Base-by-base conservation (phyloP, 164 flowering plant genomes). In the Sedum album region DNA sequence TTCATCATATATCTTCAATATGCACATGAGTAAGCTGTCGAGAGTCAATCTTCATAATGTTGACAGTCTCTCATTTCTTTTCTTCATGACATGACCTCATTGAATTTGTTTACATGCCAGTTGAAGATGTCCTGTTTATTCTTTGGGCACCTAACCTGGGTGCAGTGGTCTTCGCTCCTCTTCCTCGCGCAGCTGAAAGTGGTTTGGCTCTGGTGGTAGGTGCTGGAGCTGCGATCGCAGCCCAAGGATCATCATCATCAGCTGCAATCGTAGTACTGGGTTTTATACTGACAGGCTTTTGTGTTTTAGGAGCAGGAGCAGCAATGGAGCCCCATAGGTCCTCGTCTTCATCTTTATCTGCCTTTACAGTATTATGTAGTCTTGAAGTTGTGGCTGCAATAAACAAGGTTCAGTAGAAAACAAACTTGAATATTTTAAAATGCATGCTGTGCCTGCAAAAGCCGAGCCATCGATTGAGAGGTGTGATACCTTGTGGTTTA, bases 171-270 rank as follows among this genome's bases (percentile, higher is more conserved):
- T 85, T 93, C 9, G 76, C 73, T 36, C 86, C 92, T 71, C 96
- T 76, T 31, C 95, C 95, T 80, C 95, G 77, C 9, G 90, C 87
- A 68, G 80, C 72, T 26, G 90, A 73, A 55, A 93, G 73, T 15
- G 97, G 98, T 71, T 84, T 89, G 55, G 85, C 93, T 65, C 77
- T 84, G 20, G 96, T 87, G 0, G 86, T 77, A 2, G 98, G 98
- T 42, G 88, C 81, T 9, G 98, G 98, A 71, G 98, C 98, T 69
- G 98, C 98, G 73, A 94, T 94, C 55, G 96, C 82, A 39, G 88
- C 93, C 98, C 98, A 91, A 0, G 90, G 92, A 41, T 93, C 96
- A 69, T 86, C 93, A 68, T 86, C 86, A 42, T 80, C 84, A 44
- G 13, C 61, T 48, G 80, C 2, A 30, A 26, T 72, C 33, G 78